Conservation (phyloP, 306 rosid genomes). For the Oemleria cerasiformis region DNA sequence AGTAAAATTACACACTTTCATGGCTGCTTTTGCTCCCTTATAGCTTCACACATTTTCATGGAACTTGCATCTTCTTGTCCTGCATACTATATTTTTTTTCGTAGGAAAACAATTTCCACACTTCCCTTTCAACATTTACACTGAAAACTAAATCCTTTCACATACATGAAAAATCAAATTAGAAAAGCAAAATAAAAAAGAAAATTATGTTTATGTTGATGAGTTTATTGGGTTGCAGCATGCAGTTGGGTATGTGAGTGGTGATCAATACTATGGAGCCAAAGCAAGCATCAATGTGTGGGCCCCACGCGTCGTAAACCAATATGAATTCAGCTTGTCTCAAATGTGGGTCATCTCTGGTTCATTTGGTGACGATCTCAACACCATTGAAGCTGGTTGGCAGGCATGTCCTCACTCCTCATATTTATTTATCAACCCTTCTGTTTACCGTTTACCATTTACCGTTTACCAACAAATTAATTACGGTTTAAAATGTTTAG, state of each 20-base stretch:
- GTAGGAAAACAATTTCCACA: background rate
- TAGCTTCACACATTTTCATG: slow-evolving; percentile 34
- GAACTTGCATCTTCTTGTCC: background rate
- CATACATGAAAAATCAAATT: background rate
- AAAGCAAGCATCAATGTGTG: slow-evolving; percentile 96
- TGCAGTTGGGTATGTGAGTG: slow-evolving; percentile 96
- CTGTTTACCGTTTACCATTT: too few relatives aligned
- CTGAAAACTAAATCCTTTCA: background rate
- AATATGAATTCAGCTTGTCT: slow-evolving; percentile 92
- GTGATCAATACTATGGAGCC: slow-evolving; percentile 87
- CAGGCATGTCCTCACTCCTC: slow-evolving; percentile 45
- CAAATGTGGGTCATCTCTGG: slow-evolving; percentile 99
- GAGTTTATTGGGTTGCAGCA: slow-evolving; percentile 48
- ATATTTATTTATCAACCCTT: background rate
- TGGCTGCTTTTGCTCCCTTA: slow-evolving; percentile 11
- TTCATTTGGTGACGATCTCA: slow-evolving; percentile 89
- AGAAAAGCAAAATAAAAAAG: background rate
- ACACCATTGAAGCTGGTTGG: slow-evolving; percentile 99
- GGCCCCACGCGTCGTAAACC: slow-evolving; percentile 82
- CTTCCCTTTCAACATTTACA: too few relatives aligned
- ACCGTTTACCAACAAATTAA: background rate
- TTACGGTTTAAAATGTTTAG: too few relatives aligned
- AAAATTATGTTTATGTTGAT: background rate
- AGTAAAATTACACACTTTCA: slow-evolving; percentile 35
- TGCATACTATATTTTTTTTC: background rate